Evolutionary conservation across 306 rosid species (phyloP), one percentile per base, ranked within the genome.

Genomic region (Gastrolobium villosum): DNA sequence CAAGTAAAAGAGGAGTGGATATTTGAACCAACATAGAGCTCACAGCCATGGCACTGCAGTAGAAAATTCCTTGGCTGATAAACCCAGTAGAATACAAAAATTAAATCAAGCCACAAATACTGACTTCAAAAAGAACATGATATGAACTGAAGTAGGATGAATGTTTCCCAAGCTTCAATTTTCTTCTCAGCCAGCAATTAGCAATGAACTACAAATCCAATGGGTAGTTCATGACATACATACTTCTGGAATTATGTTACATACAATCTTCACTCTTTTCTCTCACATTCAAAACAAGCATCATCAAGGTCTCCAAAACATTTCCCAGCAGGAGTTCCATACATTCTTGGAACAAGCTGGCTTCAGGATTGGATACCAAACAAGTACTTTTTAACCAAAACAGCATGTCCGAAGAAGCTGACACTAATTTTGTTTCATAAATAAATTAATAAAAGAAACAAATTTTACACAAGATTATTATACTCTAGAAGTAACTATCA

Each of bases 301-400:
- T 31, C 35, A 71, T 15, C 5, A 64, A 9, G 37, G 50, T 8
- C 31, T 15, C 68, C 40, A 45, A 46, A 45, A 46, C 15, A 57
- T 65, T 55, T 68, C 74, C 52, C 60, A 68, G 41, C 45, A 49
- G 72, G 52, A 75, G 11, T 14, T 44, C 60, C 14, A 46, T 10
- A 48, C 70, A 67, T 65, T 43, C 26, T 70, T 59, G 70, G 77
- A 78, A 40, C 70, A 56, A 56, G 44, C 68, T 68, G 20, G 43
- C 61, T n/a, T 44, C 39, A 13, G 49, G 50, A 77, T 32, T 2
- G 66, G 20, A 59, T 37, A 62, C 59, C 37, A 49, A 59, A 75
- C 48, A 37, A 49, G 5, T 3, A 75, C 46, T 7, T 76, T 41
- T 52, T 2, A 82, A 70, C 57, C 52, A 76, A 76, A 75, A 37